Percentiles rank a stretch among this genome's conserved stretches.
Evolutionary conservation across 345 rosid species (phyloP).

Genomic region (Rhizophora mangle): DNA sequence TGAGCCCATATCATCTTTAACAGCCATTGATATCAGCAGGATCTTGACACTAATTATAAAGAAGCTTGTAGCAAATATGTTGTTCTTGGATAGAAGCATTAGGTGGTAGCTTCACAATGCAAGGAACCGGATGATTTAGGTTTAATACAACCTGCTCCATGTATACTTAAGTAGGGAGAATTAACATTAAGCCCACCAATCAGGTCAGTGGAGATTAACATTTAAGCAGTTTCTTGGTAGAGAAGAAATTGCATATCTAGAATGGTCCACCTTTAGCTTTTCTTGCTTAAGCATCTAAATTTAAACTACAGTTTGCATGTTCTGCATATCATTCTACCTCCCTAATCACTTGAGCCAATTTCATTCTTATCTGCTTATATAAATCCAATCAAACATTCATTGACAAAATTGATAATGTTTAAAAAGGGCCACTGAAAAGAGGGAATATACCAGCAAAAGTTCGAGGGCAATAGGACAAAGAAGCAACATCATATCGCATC

Average conservation of each 20-base stretch:
- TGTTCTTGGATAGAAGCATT: neutral
- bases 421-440: constrained; percentile 9
- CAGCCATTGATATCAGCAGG: neutral
- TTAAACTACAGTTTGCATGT: no score
- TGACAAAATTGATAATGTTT: neutral
- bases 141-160: neutral
- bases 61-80: neutral
- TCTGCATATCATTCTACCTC: no score
- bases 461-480: constrained; percentile 73
- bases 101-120: no score
- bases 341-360: no score
- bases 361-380: neutral
- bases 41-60: neutral
- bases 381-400: neutral
- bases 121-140: neutral
- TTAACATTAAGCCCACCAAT: no score
- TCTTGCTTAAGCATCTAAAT: no score
- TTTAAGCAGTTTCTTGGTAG: no score
- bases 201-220: no score
- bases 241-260: no score
- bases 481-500: constrained; percentile 85
- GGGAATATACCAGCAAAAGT: constrained; percentile 69
- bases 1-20: neutral
- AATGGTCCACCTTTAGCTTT: no score
- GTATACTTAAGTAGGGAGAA: neutral